These are phyloP conservation scores for Candida qinlingensis DNA, from an alignment of 805 yeast genomes.

Conservation along the genomic window DNA sequence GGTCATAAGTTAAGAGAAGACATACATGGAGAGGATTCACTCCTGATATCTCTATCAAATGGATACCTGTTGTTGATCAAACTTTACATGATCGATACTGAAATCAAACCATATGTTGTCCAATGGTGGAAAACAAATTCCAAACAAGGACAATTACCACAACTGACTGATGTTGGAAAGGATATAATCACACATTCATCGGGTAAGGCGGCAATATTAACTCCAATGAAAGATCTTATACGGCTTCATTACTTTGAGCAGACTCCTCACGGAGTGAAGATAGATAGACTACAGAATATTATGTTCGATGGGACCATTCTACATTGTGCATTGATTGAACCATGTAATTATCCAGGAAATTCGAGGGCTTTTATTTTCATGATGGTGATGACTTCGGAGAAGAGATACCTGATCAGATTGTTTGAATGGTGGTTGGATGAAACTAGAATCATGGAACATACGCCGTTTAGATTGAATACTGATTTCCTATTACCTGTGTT, in stretches of 20 bases:
- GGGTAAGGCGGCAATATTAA: slow-evolving; percentile 35
- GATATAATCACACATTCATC: slow-evolving; percentile 31
- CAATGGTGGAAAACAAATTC: slow-evolving; percentile 42
- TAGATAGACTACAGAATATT: slow-evolving; percentile 35
- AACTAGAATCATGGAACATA: slow-evolving; percentile 27
- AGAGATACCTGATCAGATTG: slow-evolving; percentile 33
- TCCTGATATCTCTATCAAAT: slow-evolving; percentile 34
- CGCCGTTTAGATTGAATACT: slow-evolving; percentile 36
- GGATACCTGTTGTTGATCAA: slow-evolving; percentile 35
- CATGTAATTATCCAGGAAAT: slow-evolving; percentile 20
- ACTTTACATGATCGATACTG: slow-evolving; percentile 23
- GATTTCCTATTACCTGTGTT: slow-evolving; percentile 39
- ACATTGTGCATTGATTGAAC: slow-evolving; percentile 38
- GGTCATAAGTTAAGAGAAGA: slow-evolving; percentile 13
- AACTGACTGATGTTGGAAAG: slow-evolving; percentile 21
- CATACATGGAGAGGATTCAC: slow-evolving; percentile 29
- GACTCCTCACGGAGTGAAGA: slow-evolving; percentile 33
- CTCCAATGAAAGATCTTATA: slow-evolving; percentile 32
- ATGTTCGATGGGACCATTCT: slow-evolving; percentile 37
- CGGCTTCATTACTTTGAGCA: slow-evolving; percentile 34
- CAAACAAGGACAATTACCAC: slow-evolving; percentile 12
- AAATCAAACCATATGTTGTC: slow-evolving; percentile 36
- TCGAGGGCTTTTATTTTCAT: slow-evolving; percentile 32
- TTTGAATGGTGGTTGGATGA: slow-evolving; percentile 39
- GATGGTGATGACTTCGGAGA: slow-evolving; percentile 32